Conservation (phyloP, 139 green algal genomes). For the Tetradesmus lagerheimii region DNA sequence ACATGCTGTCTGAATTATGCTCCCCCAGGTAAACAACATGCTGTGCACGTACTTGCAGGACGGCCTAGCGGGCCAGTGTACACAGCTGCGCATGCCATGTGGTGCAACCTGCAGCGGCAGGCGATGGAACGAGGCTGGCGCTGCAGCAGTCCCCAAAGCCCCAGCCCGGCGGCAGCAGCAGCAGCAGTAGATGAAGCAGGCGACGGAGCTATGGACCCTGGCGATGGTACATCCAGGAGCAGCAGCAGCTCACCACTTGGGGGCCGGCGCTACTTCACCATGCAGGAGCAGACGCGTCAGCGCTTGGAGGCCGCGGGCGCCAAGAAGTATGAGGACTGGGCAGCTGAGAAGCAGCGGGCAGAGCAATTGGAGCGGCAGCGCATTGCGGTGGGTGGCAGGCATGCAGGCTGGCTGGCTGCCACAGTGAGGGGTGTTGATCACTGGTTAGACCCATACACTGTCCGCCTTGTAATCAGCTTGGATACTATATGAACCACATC, state of each 20-base stretch:
- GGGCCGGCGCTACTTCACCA: slow-evolving; percentile 3
- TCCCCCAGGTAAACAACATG: too few relatives aligned
- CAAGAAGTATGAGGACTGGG: slow-evolving; percentile 34
- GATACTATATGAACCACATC: too few relatives aligned
- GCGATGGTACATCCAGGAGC: not conserved
- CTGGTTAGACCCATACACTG: not conserved
- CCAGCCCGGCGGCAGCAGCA: not conserved
- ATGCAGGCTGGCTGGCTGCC: not conserved
- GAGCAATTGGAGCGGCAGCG: not conserved
- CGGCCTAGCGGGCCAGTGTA: slow-evolving; percentile 11
- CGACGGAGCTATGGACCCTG: not conserved
- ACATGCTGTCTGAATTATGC: not conserved
- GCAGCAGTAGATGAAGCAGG: not conserved
- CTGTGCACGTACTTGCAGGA: not conserved
- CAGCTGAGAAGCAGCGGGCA: not conserved
- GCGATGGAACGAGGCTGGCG: slow-evolving; percentile 30
- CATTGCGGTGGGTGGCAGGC: not conserved
- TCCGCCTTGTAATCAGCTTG: too few relatives aligned
- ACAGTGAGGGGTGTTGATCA: not conserved
- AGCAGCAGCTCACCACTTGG: not conserved
- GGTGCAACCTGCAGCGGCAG: slow-evolving; percentile 22
- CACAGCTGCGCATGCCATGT: not conserved
- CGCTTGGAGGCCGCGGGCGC: slow-evolving; percentile 11
- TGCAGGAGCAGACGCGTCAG: not conserved
- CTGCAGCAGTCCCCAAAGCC: not conserved